Evolutionary conservation across 306 rosid species (phyloP).

Genomic region (Cicer arietinum): DNA sequence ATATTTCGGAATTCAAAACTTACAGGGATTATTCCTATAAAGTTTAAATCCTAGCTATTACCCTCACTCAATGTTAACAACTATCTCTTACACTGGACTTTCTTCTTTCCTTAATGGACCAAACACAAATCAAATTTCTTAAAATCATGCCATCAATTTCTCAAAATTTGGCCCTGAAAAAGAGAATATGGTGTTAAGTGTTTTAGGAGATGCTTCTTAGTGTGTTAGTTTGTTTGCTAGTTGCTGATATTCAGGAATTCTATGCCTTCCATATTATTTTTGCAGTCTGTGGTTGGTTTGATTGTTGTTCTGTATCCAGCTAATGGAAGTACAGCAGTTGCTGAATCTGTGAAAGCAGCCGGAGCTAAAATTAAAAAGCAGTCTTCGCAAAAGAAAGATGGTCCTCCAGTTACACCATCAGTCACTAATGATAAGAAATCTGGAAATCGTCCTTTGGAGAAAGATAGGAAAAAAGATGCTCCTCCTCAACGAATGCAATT

Average conservation of each 20-base stretch:
- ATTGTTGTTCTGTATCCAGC: conserved; percentile 45
- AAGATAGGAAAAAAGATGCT: conserved; percentile 85
- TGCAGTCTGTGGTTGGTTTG: conserved; percentile 40
- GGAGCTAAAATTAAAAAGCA: conserved; percentile 58
- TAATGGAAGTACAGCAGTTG: conserved; percentile 55
- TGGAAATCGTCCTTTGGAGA: conserved; percentile 63
- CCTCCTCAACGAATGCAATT: conserved; percentile 86
- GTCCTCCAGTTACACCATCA: conserved; percentile 49
- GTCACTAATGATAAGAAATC: conserved; percentile 67
- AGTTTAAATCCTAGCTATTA: conserved; percentile 25
- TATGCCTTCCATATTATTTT: conserved; percentile 15
- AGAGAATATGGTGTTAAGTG: conserved; percentile 2
- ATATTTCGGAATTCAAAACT: not conserved
- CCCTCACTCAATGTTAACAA: not conserved
- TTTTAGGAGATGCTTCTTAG: conserved; percentile 28
- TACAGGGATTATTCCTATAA: not conserved
- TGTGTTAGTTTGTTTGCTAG: conserved; percentile 23
- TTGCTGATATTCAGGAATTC: conserved; percentile 23
- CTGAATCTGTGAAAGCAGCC: conserved; percentile 48
- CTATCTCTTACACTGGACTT: conserved; percentile 2
- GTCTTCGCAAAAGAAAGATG: conserved; percentile 62
- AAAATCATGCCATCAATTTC: not conserved
- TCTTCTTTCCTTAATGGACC: not conserved
- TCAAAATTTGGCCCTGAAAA: conserved; percentile 15
- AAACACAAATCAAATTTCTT: conserved; percentile 4